A percentile compares a stretch with the other conserved stretches of the same genome.
Evolutionary conservation across 73 alveolate genomes (phyloP).

Genomic region (Uronychia setigera): DNA sequence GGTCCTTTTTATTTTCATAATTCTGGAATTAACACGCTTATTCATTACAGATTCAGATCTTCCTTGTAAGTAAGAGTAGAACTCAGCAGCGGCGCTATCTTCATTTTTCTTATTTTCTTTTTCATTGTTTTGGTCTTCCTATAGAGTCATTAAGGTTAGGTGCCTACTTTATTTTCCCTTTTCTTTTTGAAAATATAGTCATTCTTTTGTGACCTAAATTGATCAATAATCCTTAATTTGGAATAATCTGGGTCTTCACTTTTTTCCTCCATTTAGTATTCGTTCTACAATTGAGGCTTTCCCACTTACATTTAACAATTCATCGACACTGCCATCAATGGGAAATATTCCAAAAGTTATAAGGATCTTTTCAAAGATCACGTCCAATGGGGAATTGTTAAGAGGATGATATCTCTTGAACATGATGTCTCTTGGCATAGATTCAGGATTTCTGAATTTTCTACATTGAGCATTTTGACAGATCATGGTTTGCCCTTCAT

Average conservation of each 20-base stretch:
- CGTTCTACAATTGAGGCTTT: slow-evolving; percentile 1
- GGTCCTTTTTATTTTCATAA: slow-evolving; percentile 1
- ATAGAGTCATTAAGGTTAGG: neutral
- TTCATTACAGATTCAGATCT: neutral
- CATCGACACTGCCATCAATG: slow-evolving; percentile 37
- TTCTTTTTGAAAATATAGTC: neutral
- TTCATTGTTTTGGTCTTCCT: neutral
- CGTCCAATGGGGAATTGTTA: slow-evolving; percentile 12
- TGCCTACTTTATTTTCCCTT: neutral
- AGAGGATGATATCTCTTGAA: slow-evolving; percentile 19
- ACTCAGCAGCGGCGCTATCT: neutral
- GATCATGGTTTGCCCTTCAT: slow-evolving; percentile 30
- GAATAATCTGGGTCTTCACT: slow-evolving; percentile 27
- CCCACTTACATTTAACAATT: slow-evolving; percentile 13
- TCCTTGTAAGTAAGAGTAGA: neutral
- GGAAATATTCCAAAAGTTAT: slow-evolving; percentile 40
- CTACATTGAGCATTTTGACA: slow-evolving; percentile 22
- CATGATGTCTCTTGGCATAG: slow-evolving; percentile 35
- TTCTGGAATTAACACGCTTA: neutral
- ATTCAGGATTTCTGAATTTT: slow-evolving; percentile 11
- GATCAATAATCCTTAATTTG: slow-evolving; percentile 30
- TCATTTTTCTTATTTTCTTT: neutral
- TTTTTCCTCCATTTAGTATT: slow-evolving; percentile 27
- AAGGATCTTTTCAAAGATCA: slow-evolving; percentile 25
- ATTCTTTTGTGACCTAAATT: neutral